These are phyloP conservation scores for Sporobolomyces roseus DNA, from an alignment of 768 basidiomycete genomes.

Conservation along the genomic window DNA sequence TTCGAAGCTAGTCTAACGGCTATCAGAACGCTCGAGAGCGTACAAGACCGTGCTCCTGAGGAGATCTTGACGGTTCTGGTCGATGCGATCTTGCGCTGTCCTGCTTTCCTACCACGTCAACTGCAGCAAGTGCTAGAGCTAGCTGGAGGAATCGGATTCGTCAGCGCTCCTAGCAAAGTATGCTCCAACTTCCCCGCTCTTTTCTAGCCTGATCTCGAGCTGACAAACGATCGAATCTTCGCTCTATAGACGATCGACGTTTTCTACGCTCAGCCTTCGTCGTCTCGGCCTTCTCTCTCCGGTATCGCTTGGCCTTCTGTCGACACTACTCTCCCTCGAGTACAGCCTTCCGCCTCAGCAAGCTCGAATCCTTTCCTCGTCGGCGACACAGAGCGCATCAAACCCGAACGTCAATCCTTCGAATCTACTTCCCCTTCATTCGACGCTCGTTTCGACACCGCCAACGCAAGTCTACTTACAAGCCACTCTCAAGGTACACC, in stretches of 20 bases:
- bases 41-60: neutral
- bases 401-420: too few relatives aligned
- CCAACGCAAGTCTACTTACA: neutral
- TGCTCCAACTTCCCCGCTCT: neutral
- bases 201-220: neutral
- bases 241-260: neutral
- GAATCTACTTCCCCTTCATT: neutral
- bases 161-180: neutral
- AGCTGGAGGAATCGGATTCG: constrained; percentile 10
- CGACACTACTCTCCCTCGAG: too few relatives aligned
- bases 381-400: too few relatives aligned
- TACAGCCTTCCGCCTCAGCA: too few relatives aligned
- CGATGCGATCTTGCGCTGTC: constrained; percentile 26
- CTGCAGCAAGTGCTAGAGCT: constrained; percentile 13
- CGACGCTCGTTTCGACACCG: neutral
- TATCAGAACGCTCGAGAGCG: constrained; percentile 29
- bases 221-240: neutral
- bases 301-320: neutral
- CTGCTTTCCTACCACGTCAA: constrained; percentile 13
- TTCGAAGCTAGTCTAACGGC: constrained; percentile 25
- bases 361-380: too few relatives aligned
- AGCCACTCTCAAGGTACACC: neutral
- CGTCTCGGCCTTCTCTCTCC: neutral
- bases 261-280: neutral
- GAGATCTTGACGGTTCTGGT: constrained; percentile 26